Conservation (phyloP, 2,329 filamentous ascomycete genomes). For the Madurella fahalii region DNA sequence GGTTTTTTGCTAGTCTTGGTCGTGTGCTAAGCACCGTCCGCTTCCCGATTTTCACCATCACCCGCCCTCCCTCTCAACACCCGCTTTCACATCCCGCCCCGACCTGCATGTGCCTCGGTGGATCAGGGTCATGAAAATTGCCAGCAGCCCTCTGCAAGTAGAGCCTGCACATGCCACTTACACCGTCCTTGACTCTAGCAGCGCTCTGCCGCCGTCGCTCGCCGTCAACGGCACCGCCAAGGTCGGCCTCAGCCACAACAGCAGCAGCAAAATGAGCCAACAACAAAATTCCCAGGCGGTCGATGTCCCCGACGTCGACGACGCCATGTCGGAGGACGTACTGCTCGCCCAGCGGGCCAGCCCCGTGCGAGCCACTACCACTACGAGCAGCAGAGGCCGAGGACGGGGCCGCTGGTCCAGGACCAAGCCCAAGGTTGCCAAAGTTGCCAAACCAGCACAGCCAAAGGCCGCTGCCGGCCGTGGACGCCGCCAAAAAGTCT, state of each 20-base stretch:
- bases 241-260: not conserved
- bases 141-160: not conserved
- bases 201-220: not conserved
- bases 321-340: constrained; percentile 14
- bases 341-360: constrained; percentile 22
- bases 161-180: constrained; percentile 8
- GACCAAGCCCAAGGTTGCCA: constrained; percentile 26
- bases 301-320: constrained; percentile 17
- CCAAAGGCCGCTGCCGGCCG: constrained; percentile 37
- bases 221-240: constrained; percentile 8
- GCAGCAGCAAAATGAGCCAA: constrained; percentile 13
- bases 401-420: constrained; percentile 32
- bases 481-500: constrained; percentile 53
- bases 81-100: constrained; percentile 1
- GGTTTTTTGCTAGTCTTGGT: not conserved
- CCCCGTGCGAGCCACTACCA: constrained; percentile 26
- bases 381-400: constrained; percentile 31
- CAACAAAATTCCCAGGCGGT: constrained; percentile 10
- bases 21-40: not conserved
- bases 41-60: not conserved
- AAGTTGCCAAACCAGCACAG: constrained; percentile 30
- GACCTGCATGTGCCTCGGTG: not conserved
- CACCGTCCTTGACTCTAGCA: constrained; percentile 5
- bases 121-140: not conserved
- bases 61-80: not conserved